Base-by-base conservation (phyloP, 1,139 yeast genomes). In the Yamadazyma sp. region DNA sequence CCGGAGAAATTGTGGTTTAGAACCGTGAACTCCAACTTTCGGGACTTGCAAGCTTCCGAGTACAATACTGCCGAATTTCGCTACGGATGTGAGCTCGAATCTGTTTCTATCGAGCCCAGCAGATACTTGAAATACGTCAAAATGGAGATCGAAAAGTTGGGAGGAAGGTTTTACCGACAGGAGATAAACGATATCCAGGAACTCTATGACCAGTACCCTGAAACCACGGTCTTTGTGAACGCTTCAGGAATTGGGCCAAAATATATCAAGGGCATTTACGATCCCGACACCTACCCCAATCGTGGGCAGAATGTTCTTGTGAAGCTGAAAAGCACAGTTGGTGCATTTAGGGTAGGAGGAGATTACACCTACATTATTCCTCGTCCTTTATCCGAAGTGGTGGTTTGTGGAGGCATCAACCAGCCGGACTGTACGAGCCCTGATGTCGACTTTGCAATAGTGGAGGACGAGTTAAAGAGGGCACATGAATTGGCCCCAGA, bases 341-440 rank as follows among this genome's bases (percentile, higher is more conserved):
- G 16, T 26, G 29, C 29, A 26, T 12, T 16, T 4, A 15, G 29
- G 5, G 29, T 26, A 6, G 29, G 29, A 26, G 29, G 29, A 6
- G 29, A 26, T 10, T 26, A 26, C 13, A 26, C 29, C 17, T 26
- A 26, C 17, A 16, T 26, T 8, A 26, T 26, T 26, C 29, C 29
- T 6, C 15, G 29, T 12, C 29, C 29, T 5, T 13, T 26, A 12
- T 26, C 29, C 5, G 29, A 13, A 13, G 29, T 26, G 5, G 29
- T 26, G 17, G 29, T 26, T 4, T 26, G 29, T 26, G 29, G 29
- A 26, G 29, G 29, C 3, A 16, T 26, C 7, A 26, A 26, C 10
- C 29, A 26, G 16, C 12, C 16, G 4, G 16, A 26, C 6, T 5
- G 6, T 13, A 6, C 10, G 12, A 26, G 29, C 13, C 12, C 29